phyloP scores from a whole-genome alignment of 768 basidiomycete species.

The Tricholoma bakamatsutake region DNA sequence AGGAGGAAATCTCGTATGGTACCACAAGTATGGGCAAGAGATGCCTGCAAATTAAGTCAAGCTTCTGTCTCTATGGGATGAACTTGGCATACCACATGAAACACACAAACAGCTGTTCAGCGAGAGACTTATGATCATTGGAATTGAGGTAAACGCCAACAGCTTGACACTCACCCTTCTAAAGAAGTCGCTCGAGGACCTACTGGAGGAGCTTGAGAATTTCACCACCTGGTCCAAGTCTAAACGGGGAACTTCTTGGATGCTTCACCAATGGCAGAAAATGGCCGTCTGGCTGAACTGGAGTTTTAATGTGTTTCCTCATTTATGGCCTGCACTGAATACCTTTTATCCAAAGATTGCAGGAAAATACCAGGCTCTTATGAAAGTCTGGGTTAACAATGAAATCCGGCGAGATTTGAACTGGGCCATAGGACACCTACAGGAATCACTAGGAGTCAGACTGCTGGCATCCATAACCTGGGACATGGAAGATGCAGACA shows the following conservation, averaged over 20 bases:
- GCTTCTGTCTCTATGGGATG: too few relatives aligned
- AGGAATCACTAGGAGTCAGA: background rate
- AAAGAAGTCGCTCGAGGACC: background rate
- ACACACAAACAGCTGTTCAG: background rate
- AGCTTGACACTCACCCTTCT: slow-evolving; percentile 16
- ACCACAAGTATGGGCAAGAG: slow-evolving; percentile 25
- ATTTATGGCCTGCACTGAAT: too few relatives aligned
- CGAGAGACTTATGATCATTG: slow-evolving; percentile 12
- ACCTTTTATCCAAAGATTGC: background rate
- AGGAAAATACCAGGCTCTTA: background rate
- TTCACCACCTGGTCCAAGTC: too few relatives aligned
- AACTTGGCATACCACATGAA: background rate
- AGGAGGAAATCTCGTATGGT: slow-evolving; percentile 15
- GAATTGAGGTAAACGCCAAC: too few relatives aligned
- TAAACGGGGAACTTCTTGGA: too few relatives aligned
- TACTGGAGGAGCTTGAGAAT: too few relatives aligned
- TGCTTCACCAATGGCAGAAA: too few relatives aligned
- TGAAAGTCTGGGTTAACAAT: background rate
- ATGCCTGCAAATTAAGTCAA: slow-evolving; percentile 24
- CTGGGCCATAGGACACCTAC: too few relatives aligned
- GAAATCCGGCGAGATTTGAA: background rate
- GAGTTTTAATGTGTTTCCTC: too few relatives aligned
- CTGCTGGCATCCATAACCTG: too few relatives aligned
- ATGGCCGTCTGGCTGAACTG: too few relatives aligned
- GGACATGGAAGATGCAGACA: too few relatives aligned